phyloP scores from a whole-genome alignment of 306 rosid species.

The Trifolium repens region DNA sequence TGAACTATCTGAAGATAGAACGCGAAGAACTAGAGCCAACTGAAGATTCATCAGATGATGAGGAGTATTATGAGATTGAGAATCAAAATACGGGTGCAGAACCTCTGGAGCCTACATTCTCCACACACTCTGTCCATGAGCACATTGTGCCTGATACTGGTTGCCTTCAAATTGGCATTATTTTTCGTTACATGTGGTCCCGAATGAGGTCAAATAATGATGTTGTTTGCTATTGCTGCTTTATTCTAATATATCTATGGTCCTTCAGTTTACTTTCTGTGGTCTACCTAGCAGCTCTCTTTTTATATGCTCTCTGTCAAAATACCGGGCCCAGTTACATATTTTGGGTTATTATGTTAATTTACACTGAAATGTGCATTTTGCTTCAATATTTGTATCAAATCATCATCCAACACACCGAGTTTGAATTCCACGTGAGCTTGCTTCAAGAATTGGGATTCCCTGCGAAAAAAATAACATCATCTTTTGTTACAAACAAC shows the following conservation, averaged over 20 bases:
- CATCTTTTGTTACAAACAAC: slow-evolving; percentile 78
- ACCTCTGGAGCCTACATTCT: slow-evolving; percentile 68
- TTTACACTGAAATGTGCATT: slow-evolving; percentile 80
- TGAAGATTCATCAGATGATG: slow-evolving; percentile 62
- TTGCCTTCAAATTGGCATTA: slow-evolving; percentile 74
- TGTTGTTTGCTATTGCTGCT: slow-evolving; percentile 89
- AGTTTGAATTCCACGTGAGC: slow-evolving; percentile 54
- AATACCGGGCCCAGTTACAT: slow-evolving; percentile 81
- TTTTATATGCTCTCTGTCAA: slow-evolving; percentile 85
- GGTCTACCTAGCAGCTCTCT: slow-evolving; percentile 82
- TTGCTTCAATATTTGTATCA: slow-evolving; percentile 86
- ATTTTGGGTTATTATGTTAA: slow-evolving; percentile 84
- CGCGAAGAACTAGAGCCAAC: slow-evolving; percentile 55
- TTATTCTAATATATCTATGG: slow-evolving; percentile 80
- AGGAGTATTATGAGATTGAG: slow-evolving; percentile 79
- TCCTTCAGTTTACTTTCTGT: slow-evolving; percentile 85
- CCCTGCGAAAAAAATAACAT: slow-evolving; percentile 63
- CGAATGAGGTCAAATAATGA: slow-evolving; percentile 88
- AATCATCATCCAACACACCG: slow-evolving; percentile 80
- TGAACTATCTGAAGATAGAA: slow-evolving; percentile 69
- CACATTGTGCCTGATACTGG: slow-evolving; percentile 54
- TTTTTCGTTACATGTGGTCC: slow-evolving; percentile 76
- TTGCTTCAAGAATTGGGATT: slow-evolving; percentile 82
- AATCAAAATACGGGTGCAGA: slow-evolving; percentile 59
- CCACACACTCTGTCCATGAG: slow-evolving; percentile 59